A percentile compares a stretch with the other conserved stretches of the same genome.
phyloP scores from a whole-genome alignment of 495 filamentous ascomycete species.

The Schizothecium vesticola region DNA sequence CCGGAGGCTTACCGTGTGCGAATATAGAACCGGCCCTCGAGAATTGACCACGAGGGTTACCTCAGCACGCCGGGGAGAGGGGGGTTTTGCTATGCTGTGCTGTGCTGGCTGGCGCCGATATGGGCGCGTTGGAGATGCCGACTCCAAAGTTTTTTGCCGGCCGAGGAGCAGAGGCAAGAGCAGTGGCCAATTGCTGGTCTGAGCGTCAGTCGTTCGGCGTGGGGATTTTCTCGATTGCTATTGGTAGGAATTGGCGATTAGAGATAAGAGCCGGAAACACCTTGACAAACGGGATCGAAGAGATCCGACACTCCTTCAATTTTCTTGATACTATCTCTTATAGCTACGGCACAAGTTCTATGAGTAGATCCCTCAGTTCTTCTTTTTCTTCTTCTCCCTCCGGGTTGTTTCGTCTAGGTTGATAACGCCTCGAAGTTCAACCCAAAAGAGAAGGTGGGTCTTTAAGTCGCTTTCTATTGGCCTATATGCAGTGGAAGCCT shows the following conservation, averaged over 20 bases:
- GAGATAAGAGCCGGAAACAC: neutral
- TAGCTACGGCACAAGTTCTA: no score
- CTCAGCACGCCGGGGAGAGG: neutral
- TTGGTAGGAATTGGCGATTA: neutral
- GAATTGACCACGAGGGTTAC: neutral
- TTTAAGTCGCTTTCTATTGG: neutral
- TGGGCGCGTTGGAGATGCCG: neutral
- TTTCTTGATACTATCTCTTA: neutral
- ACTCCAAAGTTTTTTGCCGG: neutral
- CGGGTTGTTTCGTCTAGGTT: no score
- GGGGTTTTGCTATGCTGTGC: neutral
- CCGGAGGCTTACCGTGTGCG: neutral
- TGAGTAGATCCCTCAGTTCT: no score
- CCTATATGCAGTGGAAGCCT: neutral
- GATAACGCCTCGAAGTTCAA: neutral
- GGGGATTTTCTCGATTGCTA: neutral
- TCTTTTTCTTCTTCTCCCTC: neutral
- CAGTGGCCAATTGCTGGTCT: neutral
- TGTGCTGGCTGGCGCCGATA: neutral
- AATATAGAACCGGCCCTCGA: slow-evolving; percentile 10
- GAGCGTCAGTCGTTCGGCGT: neutral
- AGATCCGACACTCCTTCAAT: no score
- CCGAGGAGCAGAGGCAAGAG: neutral
- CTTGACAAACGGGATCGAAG: neutral
- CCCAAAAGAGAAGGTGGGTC: neutral